Base-by-base conservation (phyloP, 768 basidiomycete genomes). In the Phanerochaete carnosa region DNA sequence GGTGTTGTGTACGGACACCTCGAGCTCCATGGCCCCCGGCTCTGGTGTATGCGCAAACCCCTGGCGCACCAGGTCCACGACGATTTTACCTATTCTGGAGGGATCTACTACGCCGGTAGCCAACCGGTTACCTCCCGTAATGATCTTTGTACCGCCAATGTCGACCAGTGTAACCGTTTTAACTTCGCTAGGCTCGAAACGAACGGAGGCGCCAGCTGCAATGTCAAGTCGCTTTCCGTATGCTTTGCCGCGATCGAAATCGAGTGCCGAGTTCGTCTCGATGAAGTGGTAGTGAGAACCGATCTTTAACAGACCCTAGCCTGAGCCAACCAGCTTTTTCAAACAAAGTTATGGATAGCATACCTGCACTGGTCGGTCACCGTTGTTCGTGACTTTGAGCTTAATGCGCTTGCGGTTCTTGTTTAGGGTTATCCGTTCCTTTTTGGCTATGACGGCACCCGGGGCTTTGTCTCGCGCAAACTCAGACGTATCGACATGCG, bases 281-380 rank as follows among this genome's bases (percentile, higher is more conserved):
- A 90, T 80, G 74, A 99, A 97, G 62, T 89, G 92, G 74, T 95
- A 98, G 70, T 98, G 95, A 0, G 94, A 96, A 2, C 96, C 95
- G 59, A 97, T 83, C 89, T 95, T 61, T 35, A 59, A n/a, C 35
- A 45, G 58, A 30, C 26, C 50, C 46, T 58, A 28, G 39, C n/a
- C 8, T 43, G 39, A 43, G 39, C 8, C 4, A 4, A 43, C 8
- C 8, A 43, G 11, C 39, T 3, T 4, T 19, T 4, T 4, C n/a
- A 19, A 19, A 12, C 19, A 43, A 19, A 43, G 39, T 19, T 43
- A 19, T 19, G 39, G 39, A 35, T 7, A 7, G 77, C 72, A 55
- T 61, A 90, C 92, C 79, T 98, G 95, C 51, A 98, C 88, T 13
- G 96, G 96, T 26, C 96, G 79, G 72, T 98, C 95, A 0, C 96